phyloP scores from a whole-genome alignment of 495 filamentous ascomycete species.

The Acidiella bohemica region DNA sequence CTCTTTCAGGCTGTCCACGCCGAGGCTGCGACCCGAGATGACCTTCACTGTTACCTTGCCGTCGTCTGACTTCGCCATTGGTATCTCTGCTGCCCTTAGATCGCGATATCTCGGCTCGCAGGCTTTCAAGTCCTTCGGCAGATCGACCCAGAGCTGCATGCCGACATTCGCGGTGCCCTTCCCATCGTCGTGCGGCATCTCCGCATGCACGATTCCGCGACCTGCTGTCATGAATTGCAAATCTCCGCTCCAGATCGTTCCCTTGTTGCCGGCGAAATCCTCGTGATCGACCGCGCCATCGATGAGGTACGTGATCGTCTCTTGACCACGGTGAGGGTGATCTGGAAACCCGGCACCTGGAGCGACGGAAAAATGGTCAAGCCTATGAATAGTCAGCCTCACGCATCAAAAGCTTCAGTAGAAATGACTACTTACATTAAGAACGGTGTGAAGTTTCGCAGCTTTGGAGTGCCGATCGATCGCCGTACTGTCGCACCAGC shows the following conservation, averaged over 20 bases:
- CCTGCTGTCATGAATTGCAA: constrained; percentile 98
- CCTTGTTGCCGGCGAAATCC: constrained; percentile 82
- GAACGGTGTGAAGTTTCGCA: constrained; percentile 84
- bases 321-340: constrained; percentile 61
- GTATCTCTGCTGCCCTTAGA: constrained; percentile 62
- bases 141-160: constrained; percentile 89
- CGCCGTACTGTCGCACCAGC: constrained; percentile 79
- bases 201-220: constrained; percentile 83
- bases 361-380: constrained; percentile 73
- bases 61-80: constrained; percentile 50
- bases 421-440: too few relatives aligned
- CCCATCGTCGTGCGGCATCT: constrained; percentile 75
- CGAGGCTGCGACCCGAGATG: constrained; percentile 70
- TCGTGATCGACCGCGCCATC: constrained; percentile 82
- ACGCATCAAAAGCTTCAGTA: too few relatives aligned
- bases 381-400: too few relatives aligned
- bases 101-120: constrained; percentile 91
- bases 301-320: constrained; percentile 87
- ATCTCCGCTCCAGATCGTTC: constrained; percentile 73
- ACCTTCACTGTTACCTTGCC: constrained; percentile 72
- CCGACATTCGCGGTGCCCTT: constrained; percentile 73
- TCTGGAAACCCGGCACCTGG: constrained; percentile 81
- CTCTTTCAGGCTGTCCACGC: constrained; percentile 74
- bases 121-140: constrained; percentile 65
- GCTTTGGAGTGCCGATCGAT: constrained; percentile 70